phyloP scores from a whole-genome alignment of 1,284 basidiomycete genomes.

The Trametes sp. region DNA sequence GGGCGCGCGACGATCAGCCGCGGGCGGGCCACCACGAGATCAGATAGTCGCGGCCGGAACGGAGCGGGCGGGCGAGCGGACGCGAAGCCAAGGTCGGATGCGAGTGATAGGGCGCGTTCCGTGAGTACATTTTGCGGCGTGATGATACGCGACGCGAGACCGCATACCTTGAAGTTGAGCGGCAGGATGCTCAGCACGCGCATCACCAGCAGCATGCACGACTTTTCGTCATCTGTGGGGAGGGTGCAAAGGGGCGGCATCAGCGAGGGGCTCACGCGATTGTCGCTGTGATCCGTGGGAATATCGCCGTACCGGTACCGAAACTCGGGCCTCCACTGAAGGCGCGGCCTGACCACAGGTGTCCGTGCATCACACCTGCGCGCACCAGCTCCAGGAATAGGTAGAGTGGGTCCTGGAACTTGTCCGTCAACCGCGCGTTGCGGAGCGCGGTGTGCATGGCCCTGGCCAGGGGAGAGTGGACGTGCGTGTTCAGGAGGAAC shows the following conservation, averaged over 20 bases:
- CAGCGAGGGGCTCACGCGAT: conserved; percentile 23
- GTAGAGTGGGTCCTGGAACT: conserved; percentile 97
- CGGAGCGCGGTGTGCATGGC: conserved; percentile 88
- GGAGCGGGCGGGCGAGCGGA: conserved; percentile 12
- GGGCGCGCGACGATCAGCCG: conserved; percentile 24
- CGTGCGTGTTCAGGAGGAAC: conserved; percentile 89
- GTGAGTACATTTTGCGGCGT: conserved; percentile 3
- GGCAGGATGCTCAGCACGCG: conserved; percentile 93
- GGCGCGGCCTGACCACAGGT: conserved; percentile 86
- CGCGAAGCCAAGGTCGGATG: background rate
- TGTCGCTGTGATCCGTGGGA: conserved; percentile 37
- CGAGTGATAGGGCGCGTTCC: conserved; percentile 6
- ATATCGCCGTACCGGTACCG: conserved; percentile 71
- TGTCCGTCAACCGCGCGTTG: conserved; percentile 89
- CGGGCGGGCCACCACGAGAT: conserved; percentile 25
- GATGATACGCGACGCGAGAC: conserved; percentile 24
- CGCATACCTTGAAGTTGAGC: conserved; percentile 86
- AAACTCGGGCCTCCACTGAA: conserved; percentile 97
- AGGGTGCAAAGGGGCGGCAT: conserved; percentile 6
- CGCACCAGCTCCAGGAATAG: conserved; percentile 92
- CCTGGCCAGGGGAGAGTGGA: conserved; percentile 88
- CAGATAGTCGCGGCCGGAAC: conserved; percentile 17
- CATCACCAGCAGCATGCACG: conserved; percentile 95
- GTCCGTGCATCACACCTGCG: conserved; percentile 94
- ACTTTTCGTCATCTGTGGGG: conserved; percentile 83